Percentiles rank a stretch among this genome's conserved stretches.
Evolutionary conservation across 192 early-diverging fungal genomes (phyloP).

Genomic region (Coemansia sp.): DNA sequence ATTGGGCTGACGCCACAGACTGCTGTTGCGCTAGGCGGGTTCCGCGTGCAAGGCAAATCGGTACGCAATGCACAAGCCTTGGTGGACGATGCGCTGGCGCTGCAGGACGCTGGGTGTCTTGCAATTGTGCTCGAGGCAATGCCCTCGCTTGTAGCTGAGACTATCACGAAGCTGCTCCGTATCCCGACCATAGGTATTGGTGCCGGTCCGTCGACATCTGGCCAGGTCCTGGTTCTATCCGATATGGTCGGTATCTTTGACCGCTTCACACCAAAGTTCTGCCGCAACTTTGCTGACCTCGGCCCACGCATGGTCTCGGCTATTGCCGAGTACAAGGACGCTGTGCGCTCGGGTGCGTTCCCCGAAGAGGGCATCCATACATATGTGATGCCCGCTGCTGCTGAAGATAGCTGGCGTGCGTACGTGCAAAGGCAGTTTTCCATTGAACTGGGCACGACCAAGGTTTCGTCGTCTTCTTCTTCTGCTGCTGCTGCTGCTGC

Average conservation of each 20-base stretch:
- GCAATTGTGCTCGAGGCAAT: conserved; percentile 90
- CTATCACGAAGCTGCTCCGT: conserved; percentile 71
- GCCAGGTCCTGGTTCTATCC: conserved; percentile 91
- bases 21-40: conserved; percentile 82
- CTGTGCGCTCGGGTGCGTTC: conserved; percentile 76
- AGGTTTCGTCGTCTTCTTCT: background rate
- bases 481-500: no score
- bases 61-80: conserved; percentile 70
- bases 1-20: conserved; percentile 96
- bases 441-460: conserved; percentile 20
- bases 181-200: conserved; percentile 99
- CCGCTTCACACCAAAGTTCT: conserved; percentile 90
- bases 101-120: conserved; percentile 92
- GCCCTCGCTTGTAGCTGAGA: conserved; percentile 83
- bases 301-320: conserved; percentile 73
- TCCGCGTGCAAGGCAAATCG: conserved; percentile 90
- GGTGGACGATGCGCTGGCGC: conserved; percentile 82
- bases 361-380: conserved; percentile 73
- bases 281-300: conserved; percentile 81
- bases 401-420: conserved; percentile 44
- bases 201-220: conserved; percentile 81
- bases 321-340: conserved; percentile 67
- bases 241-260: conserved; percentile 95
- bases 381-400: conserved; percentile 59
- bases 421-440: conserved; percentile 45